Evolutionary conservation across 129 eudicot genomes (phyloP).

Genomic region (Flaveria ramosissima): DNA sequence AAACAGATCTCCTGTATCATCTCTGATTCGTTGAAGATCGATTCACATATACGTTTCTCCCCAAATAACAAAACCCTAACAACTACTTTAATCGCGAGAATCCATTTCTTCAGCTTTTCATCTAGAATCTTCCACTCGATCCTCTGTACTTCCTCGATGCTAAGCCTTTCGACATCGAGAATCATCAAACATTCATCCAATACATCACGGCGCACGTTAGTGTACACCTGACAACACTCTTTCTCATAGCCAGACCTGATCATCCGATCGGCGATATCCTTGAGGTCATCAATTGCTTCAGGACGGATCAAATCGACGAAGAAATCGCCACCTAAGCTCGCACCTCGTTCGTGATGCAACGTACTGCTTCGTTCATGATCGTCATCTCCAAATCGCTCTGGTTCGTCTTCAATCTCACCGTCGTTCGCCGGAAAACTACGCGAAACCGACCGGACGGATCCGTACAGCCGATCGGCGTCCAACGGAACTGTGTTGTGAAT

Average conservation of each 20-base stretch:
- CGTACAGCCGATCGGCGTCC: constrained; percentile 57
- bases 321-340: constrained; percentile 67
- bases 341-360: constrained; percentile 55
- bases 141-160: constrained; percentile 90
- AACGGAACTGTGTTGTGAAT: constrained; percentile 54
- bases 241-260: constrained; percentile 79
- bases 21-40: constrained; percentile 62
- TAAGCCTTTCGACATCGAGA: constrained; percentile 67
- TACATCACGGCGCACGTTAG: constrained; percentile 60
- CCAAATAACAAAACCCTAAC: constrained; percentile 61
- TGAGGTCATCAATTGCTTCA: constrained; percentile 56
- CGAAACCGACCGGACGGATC: constrained; percentile 44
- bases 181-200: constrained; percentile 78
- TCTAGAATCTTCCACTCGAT: constrained; percentile 76
- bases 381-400: constrained; percentile 35
- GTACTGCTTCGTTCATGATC: constrained; percentile 40
- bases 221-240: constrained; percentile 84
- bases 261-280: constrained; percentile 78
- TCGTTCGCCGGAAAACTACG: constrained; percentile 29
- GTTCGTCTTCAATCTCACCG: constrained; percentile 31
- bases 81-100: constrained; percentile 60
- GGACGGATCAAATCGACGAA: constrained; percentile 55
- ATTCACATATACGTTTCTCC: constrained; percentile 67
- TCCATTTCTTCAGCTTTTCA: constrained; percentile 85
- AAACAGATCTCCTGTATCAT: constrained; percentile 67